Evolutionary conservation across 2,329 filamentous ascomycete species (phyloP).

Genomic region (Sclerotinia minor): DNA sequence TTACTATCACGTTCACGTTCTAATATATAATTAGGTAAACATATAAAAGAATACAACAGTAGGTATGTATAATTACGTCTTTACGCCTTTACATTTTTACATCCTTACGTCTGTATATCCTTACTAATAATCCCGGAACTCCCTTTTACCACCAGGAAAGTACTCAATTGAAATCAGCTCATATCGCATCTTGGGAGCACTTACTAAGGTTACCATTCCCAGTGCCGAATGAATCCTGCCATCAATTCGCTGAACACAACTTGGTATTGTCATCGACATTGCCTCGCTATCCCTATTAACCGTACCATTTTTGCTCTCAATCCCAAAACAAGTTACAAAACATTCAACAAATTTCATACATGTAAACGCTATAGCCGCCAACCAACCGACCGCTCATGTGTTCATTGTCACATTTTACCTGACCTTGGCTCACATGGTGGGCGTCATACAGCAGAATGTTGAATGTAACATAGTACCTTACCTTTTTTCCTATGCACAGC

Average conservation of each 20-base stretch:
- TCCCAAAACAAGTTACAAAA: not conserved
- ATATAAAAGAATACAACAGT: not conserved
- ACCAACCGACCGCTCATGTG: not conserved
- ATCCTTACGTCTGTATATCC: no score
- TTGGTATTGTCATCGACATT: not conserved
- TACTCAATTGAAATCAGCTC: not conserved
- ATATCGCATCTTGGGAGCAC: not conserved
- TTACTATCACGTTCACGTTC: not conserved
- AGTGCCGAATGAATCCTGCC: not conserved
- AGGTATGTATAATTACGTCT: no score
- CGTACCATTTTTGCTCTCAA: no score
- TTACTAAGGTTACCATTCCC: not conserved
- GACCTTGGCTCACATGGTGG: not conserved
- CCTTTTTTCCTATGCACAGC: not conserved
- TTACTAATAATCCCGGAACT: no score
- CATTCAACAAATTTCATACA: no score
- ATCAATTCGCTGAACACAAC: not conserved
- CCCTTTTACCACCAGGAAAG: not conserved
- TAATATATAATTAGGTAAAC: not conserved
- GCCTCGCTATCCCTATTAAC: no score
- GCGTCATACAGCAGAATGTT: conserved; percentile 12
- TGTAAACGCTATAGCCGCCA: conserved; percentile 17
- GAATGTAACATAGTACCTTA: not conserved
- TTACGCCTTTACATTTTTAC: no score
- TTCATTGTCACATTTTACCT: not conserved